Evolutionary conservation across 2,329 filamentous ascomycete genomes (phyloP).

Genomic region (Xenoacremonium recifei): DNA sequence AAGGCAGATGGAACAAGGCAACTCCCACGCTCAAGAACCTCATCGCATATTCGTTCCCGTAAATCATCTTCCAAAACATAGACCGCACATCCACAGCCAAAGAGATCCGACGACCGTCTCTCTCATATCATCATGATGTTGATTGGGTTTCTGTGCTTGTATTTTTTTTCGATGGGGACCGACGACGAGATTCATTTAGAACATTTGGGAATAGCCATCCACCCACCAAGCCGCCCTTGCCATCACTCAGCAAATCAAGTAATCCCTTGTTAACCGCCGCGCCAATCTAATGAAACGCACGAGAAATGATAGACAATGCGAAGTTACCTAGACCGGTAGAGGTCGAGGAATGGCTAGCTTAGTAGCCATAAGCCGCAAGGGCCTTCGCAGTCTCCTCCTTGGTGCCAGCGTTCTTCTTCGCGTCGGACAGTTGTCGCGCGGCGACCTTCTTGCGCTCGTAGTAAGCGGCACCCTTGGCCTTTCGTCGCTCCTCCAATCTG

Average conservation of each 20-base stretch:
- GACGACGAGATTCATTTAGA: conserved; percentile 34
- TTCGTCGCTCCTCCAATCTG: conserved; percentile 98
- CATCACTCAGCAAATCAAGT: conserved; percentile 48
- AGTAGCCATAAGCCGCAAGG: conserved; percentile 90
- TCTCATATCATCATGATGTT: conserved; percentile 22
- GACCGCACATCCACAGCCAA: conserved; percentile 15
- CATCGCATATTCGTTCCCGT: conserved; percentile 1
- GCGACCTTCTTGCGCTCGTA: conserved; percentile 99
- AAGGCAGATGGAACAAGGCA: not conserved
- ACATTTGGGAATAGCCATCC: conserved; percentile 35
- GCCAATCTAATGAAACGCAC: conserved; percentile 55
- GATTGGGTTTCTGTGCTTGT: conserved; percentile 34
- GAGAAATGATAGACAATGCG: conserved; percentile 46
- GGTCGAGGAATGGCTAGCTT: conserved; percentile 42
- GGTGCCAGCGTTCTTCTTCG: conserved; percentile 87
- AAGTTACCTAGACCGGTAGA: conserved; percentile 31
- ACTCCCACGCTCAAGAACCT: conserved; percentile 2
- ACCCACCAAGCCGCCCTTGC: conserved; percentile 40
- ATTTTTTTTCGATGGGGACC: conserved; percentile 32
- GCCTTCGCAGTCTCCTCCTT: conserved; percentile 84
- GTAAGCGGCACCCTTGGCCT: conserved; percentile 98
- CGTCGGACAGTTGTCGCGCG: conserved; percentile 84
- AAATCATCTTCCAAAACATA: conserved; percentile 4
- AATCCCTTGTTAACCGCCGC: conserved; percentile 50
- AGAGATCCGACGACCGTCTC: not conserved